These are phyloP conservation scores for Cercophora newfieldiana DNA, from an alignment of 495 filamentous ascomycete species.

Conservation along the genomic window DNA sequence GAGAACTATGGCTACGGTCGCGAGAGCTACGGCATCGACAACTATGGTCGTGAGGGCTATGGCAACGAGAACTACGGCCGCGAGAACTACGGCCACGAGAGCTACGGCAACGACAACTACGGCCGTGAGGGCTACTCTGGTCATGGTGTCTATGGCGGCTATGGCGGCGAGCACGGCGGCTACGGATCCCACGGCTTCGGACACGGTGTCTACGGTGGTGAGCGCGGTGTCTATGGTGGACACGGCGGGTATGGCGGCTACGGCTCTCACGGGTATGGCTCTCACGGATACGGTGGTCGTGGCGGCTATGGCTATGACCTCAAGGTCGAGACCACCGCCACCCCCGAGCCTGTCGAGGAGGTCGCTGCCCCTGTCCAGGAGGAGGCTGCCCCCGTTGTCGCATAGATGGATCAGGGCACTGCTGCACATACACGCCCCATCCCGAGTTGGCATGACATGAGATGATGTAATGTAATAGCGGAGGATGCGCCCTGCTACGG, in stretches of 20 bases:
- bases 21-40: not conserved
- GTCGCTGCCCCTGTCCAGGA: not conserved
- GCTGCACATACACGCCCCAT: not conserved
- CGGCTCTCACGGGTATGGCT: not conserved
- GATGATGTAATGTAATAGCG: not conserved
- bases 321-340: not conserved
- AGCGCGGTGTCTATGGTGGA: not conserved
- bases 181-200: not conserved
- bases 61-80: too few species aligned
- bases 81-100: conserved; percentile 3
- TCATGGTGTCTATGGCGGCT: too few species aligned
- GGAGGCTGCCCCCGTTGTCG: not conserved
- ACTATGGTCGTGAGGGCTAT: not conserved
- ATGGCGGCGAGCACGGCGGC: not conserved
- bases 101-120: not conserved
- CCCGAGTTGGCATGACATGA: not conserved
- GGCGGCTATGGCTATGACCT: conserved; percentile 1
- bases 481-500: not conserved
- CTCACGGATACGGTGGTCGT: not conserved
- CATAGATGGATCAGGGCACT: not conserved
- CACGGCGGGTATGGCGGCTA: not conserved
- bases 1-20: not conserved
- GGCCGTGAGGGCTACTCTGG: not conserved
- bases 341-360: not conserved
- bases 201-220: not conserved